Evolutionary conservation across 23 red algal genomes (phyloP).

Genomic region (Gracilaria vermiculophylla): DNA sequence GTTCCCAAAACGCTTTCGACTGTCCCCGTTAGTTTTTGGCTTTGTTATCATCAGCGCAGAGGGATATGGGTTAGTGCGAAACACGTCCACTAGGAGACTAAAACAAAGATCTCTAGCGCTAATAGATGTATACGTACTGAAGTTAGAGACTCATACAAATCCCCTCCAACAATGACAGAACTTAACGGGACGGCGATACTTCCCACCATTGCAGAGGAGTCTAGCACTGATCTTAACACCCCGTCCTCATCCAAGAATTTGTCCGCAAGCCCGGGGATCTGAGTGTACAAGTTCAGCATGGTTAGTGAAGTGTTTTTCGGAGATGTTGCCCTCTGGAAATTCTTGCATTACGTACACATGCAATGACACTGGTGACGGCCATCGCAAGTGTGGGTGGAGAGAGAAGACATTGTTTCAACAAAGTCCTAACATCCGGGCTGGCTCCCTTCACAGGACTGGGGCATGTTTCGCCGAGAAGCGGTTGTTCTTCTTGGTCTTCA

Average conservation of each 20-base stretch:
- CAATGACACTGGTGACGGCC: neutral
- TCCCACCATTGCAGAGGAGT: conserved; percentile 4
- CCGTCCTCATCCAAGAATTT: neutral
- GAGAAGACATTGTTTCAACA: neutral
- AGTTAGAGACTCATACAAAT: conserved; percentile 15
- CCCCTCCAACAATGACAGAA: conserved; percentile 20
- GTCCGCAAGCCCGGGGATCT: conserved; percentile 1
- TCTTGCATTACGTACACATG: neutral
- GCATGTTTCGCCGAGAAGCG: neutral
- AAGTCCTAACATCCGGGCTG: neutral
- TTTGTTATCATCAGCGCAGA: neutral
- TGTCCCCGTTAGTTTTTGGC: neutral
- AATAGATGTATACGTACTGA: neutral
- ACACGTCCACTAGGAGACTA: too few relatives aligned
- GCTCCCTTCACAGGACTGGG: neutral
- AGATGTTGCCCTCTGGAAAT: neutral
- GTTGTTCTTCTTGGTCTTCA: neutral
- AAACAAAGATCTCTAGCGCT: too few relatives aligned
- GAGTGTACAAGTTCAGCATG: neutral
- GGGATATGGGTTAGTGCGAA: neutral
- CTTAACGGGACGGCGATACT: neutral
- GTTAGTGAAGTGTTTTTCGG: neutral
- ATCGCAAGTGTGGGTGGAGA: neutral
- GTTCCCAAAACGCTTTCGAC: neutral
- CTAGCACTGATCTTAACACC: neutral